phyloP scores from a whole-genome alignment of 495 filamentous ascomycete genomes.

The Xylaria palmicola region DNA sequence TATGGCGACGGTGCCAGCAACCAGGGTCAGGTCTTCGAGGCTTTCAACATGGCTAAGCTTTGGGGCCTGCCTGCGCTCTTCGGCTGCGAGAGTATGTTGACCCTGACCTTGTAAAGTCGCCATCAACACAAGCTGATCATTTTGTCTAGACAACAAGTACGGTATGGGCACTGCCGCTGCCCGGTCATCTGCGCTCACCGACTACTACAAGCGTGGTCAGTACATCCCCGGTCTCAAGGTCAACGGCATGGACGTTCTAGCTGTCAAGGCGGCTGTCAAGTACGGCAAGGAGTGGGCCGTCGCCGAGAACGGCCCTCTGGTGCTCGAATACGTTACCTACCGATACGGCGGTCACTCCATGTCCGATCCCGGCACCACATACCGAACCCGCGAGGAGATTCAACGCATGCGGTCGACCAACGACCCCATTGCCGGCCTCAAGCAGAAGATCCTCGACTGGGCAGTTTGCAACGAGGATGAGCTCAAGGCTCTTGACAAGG shows the following conservation, averaged over 20 bases:
- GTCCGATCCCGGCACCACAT: slow-evolving; percentile 98
- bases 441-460: slow-evolving; percentile 98
- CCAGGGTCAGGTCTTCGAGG: slow-evolving; percentile 99
- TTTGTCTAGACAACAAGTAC: slow-evolving; percentile 90
- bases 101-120: neutral
- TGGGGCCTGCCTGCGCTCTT: slow-evolving; percentile 96
- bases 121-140: slow-evolving; percentile 8
- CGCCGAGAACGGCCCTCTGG: slow-evolving; percentile 83
- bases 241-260: slow-evolving; percentile 99
- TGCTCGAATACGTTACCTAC: slow-evolving; percentile 99
- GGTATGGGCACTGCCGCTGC: slow-evolving; percentile 98
- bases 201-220: slow-evolving; percentile 99
- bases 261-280: slow-evolving; percentile 91
- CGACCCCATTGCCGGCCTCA: slow-evolving; percentile 96
- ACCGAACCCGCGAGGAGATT: slow-evolving; percentile 98
- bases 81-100: slow-evolving; percentile 88
- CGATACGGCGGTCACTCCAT: slow-evolving; percentile 98
- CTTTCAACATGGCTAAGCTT: slow-evolving; percentile 99
- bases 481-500: slow-evolving; percentile 92
- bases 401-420: slow-evolving; percentile 98
- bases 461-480: slow-evolving; percentile 89
- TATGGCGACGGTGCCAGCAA: slow-evolving; percentile 98
- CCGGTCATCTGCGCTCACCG: slow-evolving; percentile 89
- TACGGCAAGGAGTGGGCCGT: slow-evolving; percentile 85
- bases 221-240: slow-evolving; percentile 99